Base-by-base conservation (phyloP, 2,329 filamentous ascomycete genomes). In the Dactylellina haptotyla region DNA sequence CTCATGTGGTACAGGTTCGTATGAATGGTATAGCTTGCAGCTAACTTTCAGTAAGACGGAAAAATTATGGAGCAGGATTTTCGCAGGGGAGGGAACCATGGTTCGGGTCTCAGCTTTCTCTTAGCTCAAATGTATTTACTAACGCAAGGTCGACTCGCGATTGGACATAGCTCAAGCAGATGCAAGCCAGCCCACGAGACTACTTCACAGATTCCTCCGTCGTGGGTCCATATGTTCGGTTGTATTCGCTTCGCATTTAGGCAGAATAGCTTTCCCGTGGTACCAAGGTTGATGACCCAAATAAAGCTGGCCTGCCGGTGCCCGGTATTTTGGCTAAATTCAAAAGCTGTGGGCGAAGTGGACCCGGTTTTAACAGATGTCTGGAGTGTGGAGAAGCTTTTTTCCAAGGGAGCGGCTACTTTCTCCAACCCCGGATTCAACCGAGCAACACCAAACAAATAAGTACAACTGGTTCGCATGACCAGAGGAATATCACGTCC, bases 1-100 rank as follows among this genome's bases (percentile, higher is more conserved):
- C n/a, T n/a, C n/a, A n/a, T n/a, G n/a, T n/a, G n/a, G n/a, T n/a
- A n/a, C n/a, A n/a, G n/a, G n/a, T n/a, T n/a, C n/a, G n/a, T n/a
- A n/a, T n/a, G n/a, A n/a, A n/a, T n/a, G n/a, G n/a, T n/a, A n/a
- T n/a, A n/a, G n/a, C n/a, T n/a, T n/a, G n/a, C n/a, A n/a, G n/a
- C n/a, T n/a, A n/a, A n/a, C n/a, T n/a, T n/a, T n/a, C n/a, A 45
- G 41, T 4, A 39, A 56, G 61, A 65, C 61, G 61, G 61, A 57
- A 50, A 57, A 65, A 65, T 53, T 65, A 56, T 65, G 61, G 23
- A 28, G 43, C 14, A 39, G 34, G 37, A 4, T 4, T 20, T 20
- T n/a, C 4, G 5, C 8, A 20, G 20, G 16, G 50, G 39, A 16
- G 12, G 14, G 10, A 37, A 10, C 56, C 32, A 41, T 45, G 23